Evolutionary conservation across 2,329 filamentous ascomycete species (phyloP).

Genomic region (Hypocreales sp.): DNA sequence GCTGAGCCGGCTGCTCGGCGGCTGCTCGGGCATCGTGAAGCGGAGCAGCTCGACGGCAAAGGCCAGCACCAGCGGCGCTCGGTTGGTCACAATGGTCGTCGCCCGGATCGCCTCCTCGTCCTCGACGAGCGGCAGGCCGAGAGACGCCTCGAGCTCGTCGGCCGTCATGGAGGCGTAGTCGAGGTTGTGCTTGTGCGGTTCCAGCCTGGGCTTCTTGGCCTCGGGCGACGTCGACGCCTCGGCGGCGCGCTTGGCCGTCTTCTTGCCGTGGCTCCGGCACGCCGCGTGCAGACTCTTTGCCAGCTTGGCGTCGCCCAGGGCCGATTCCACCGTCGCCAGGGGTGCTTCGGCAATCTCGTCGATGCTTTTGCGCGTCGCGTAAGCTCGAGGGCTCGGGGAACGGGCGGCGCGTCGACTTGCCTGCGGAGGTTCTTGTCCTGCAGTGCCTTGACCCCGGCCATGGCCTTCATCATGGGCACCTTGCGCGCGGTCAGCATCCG

Average conservation of each 20-base stretch:
- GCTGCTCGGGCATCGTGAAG: conserved; percentile 75
- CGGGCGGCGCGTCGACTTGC: conserved; percentile 28
- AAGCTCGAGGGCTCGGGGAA: too few species aligned
- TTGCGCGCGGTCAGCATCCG: conserved; percentile 44
- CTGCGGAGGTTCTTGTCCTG: conserved; percentile 38
- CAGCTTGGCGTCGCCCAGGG: conserved; percentile 30
- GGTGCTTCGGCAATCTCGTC: conserved; percentile 37
- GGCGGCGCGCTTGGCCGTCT: conserved; percentile 14
- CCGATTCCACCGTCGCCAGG: conserved; percentile 25
- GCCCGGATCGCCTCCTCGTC: conserved; percentile 44
- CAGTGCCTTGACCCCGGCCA: conserved; percentile 41
- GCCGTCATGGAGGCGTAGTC: conserved; percentile 29
- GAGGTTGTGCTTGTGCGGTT: conserved; percentile 17
- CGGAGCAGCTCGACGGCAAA: conserved; percentile 62
- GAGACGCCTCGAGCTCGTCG: conserved; percentile 44
- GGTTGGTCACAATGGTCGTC: conserved; percentile 54
- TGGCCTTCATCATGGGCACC: conserved; percentile 41
- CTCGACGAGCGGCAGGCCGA: conserved; percentile 40
- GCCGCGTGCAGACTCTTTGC: conserved; percentile 35
- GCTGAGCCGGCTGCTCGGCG: conserved; percentile 68
- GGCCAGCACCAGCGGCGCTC: conserved; percentile 68
- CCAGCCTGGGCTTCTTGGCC: conserved; percentile 17
- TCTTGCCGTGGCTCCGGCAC: conserved; percentile 36
- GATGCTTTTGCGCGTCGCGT: conserved; percentile 26
- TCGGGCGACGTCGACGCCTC: conserved; percentile 5